Conservation (phyloP, 208 protist species). For the Histomonas meleagridis region DNA sequence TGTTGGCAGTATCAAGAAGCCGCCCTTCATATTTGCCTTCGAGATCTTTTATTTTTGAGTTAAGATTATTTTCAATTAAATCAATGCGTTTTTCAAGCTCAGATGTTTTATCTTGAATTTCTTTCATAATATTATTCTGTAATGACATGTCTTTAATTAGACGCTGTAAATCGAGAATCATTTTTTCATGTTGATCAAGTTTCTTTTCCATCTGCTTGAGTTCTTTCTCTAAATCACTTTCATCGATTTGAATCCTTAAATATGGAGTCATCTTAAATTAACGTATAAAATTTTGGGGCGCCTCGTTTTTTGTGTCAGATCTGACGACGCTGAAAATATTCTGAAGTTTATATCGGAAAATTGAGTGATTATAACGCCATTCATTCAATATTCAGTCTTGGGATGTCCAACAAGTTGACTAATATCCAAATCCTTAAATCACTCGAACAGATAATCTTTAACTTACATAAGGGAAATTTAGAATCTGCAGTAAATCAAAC, state of each 20-base stretch:
- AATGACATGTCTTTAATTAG: not conserved
- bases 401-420: no score
- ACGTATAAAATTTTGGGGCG: no score
- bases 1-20: not conserved
- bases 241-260: slow-evolving; percentile 6
- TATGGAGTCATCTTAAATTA: no score
- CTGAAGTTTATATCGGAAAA: no score
- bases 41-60: slow-evolving; percentile 14
- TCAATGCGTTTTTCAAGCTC: not conserved
- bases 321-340: no score
- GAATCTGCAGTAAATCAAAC: no score
- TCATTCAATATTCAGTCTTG: no score
- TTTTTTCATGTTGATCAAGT: not conserved
- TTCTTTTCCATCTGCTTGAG: not conserved
- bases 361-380: no score
- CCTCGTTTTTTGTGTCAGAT: no score
- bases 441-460: no score
- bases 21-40: not conserved
- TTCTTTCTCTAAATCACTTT: not conserved
- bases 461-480: no score
- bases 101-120: not conserved
- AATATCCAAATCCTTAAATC: no score
- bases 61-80: not conserved
- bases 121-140: not conserved
- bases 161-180: not conserved